These are phyloP conservation scores for Phytophthora pluvialis DNA, from an alignment of 352 stramenopile genomes.

Conservation along the genomic window DNA sequence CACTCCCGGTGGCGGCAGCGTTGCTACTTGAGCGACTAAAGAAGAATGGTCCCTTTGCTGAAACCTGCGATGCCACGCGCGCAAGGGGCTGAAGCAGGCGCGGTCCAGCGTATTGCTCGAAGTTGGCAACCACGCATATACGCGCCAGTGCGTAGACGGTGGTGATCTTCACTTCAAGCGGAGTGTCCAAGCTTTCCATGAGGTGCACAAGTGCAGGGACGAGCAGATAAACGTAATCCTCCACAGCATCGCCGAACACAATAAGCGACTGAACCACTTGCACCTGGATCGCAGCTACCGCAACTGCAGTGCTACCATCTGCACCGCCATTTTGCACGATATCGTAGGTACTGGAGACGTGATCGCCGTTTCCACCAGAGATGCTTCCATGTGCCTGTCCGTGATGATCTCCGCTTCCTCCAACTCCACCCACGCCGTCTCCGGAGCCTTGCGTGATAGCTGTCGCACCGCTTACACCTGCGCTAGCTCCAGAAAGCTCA, in stretches of 20 bases:
- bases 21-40: conserved; percentile 49
- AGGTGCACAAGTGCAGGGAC: conserved; percentile 94
- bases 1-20: conserved; percentile 13
- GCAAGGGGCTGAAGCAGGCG: conserved; percentile 74
- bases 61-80: conserved; percentile 77
- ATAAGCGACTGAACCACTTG: conserved; percentile 91
- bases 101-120: conserved; percentile 84
- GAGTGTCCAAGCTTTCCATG: conserved; percentile 90
- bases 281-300: conserved; percentile 61
- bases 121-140: conserved; percentile 69
- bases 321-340: conserved; percentile 33
- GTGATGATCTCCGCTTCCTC: conserved; percentile 27
- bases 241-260: conserved; percentile 91
- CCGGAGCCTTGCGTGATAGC: conserved; percentile 13
- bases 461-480: conserved; percentile 30
- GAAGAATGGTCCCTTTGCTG: conserved; percentile 74
- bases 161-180: conserved; percentile 79
- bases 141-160: conserved; percentile 73
- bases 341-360: conserved; percentile 37
- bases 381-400: conserved; percentile 8
- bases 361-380: conserved; percentile 26
- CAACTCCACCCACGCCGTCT: conserved; percentile 20
- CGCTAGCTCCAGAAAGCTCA: conserved; percentile 27
- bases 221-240: conserved; percentile 95
- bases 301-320: conserved; percentile 23